Conservation (phyloP, 495 filamentous ascomycete genomes). For the Lophium mytilinum region DNA sequence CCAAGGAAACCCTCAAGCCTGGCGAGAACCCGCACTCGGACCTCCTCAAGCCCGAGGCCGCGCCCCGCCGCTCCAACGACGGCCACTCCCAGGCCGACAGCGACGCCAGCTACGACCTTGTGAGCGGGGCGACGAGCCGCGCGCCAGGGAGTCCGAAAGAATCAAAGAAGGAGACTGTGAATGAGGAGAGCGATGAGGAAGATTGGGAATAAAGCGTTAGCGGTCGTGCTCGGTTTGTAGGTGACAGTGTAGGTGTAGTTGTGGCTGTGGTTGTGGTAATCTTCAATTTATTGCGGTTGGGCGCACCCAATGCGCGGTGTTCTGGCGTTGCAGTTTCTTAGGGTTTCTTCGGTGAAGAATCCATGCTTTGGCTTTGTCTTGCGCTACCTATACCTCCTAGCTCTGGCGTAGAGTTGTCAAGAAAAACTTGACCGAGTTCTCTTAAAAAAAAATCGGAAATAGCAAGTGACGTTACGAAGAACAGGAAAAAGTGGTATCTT, state of each 20-base stretch:
- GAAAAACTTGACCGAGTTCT: too few relatives aligned
- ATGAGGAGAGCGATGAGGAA: constrained; percentile 57
- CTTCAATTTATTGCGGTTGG: neutral
- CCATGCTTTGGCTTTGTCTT: too few relatives aligned
- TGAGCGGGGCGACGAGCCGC: constrained; percentile 76
- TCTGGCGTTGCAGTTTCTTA: neutral
- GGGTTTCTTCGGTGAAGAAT: too few relatives aligned
- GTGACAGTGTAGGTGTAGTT: neutral
- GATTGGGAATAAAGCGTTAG: constrained; percentile 66
- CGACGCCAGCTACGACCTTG: constrained; percentile 88
- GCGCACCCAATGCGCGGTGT: neutral
- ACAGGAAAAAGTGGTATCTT: too few relatives aligned
- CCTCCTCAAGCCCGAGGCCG: constrained; percentile 22
- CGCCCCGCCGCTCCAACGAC: constrained; percentile 74
- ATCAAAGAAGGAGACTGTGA: constrained; percentile 40
- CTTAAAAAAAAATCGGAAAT: too few relatives aligned
- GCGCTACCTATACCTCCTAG: too few relatives aligned
- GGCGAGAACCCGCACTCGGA: neutral
- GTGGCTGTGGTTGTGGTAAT: neutral
- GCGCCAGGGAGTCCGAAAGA: constrained; percentile 71
- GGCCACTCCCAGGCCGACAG: constrained; percentile 77
- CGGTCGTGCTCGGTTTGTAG: too few relatives aligned
- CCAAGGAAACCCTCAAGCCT: constrained; percentile 27
- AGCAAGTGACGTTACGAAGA: too few relatives aligned
- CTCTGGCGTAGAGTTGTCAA: too few relatives aligned